Evolutionary conservation across 2,329 filamentous ascomycete genomes (phyloP), one percentile per base, ranked within the genome.

Genomic region (Fusarium palustre): DNA sequence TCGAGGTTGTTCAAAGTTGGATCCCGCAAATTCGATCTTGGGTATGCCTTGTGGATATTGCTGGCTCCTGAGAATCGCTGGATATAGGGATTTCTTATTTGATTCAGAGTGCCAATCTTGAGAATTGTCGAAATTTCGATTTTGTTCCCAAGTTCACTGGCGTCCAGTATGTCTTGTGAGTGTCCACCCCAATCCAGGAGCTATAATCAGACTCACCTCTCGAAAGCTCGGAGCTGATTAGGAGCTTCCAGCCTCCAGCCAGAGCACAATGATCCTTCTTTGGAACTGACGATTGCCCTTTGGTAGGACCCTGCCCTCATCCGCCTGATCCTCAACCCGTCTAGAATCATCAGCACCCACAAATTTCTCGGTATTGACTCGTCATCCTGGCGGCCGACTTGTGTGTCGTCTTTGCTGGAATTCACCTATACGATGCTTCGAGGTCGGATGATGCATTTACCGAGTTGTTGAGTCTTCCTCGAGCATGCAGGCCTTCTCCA

Each of bases 401-500:
- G 36, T 36, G 46, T 59, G 46, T 58, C 39, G 56, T 50, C 22
- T 42, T 46, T 39, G 18, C 12, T 39, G 24, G 24, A 33, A 28
- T 50, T 25, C 15, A 38, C 24, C n/a, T n/a, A n/a, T n/a, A n/a
- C n/a, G n/a, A n/a, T n/a, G 28, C 38, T 30, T 38, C 50, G 28
- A 12, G 57, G 15, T 59, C 34, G 41, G 20, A 25, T 48, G 24
- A 39, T 68, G 33, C 30, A 31, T 71, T 76, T 72, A 79, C 55
- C 76, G 74, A 33, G 77, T 75, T 38, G 76, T 74, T 41, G 77
- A 72, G 42, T 97, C 94, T 77, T 97, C 86, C 56, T 91, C 94
- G 79, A 94, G 90, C 93, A 98, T 97, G 81, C 96, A 99, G 7
- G 94, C 93, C 77, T 93, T 97, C 79, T 99, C 96, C 34, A 99